Percentiles rank a stretch among this genome's conserved stretches.
These are phyloP conservation scores for Fragilaria radians DNA, from an alignment of 108 stramenopile species.

Conservation along the genomic window DNA sequence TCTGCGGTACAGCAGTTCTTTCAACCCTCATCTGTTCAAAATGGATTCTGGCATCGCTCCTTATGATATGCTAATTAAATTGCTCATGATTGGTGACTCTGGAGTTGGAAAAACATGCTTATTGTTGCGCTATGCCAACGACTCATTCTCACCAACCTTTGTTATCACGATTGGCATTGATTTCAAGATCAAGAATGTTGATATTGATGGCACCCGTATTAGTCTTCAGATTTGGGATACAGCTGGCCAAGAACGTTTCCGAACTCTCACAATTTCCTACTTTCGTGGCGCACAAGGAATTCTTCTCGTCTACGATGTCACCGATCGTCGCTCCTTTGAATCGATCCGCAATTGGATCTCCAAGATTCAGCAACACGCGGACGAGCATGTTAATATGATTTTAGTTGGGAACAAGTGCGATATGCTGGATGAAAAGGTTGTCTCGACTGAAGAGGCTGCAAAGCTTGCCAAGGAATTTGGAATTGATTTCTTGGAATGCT, in stretches of 20 bases:
- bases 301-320: slow-evolving; percentile 92
- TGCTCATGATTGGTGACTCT: slow-evolving; percentile 14
- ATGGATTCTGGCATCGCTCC: slow-evolving; percentile 54
- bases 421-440: slow-evolving; percentile 90
- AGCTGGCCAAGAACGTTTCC: slow-evolving; percentile 87
- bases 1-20: no score
- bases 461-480: slow-evolving; percentile 90
- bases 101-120: slow-evolving; percentile 22
- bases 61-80: slow-evolving; percentile 91
- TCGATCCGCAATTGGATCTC: background rate
- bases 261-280: slow-evolving; percentile 85
- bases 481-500: slow-evolving; percentile 95
- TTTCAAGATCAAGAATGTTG: slow-evolving; percentile 17
- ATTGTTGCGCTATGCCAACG: slow-evolving; percentile 10
- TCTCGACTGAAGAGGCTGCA: slow-evolving; percentile 90
- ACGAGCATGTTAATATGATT: slow-evolving; percentile 92
- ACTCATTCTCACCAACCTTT: slow-evolving; percentile 17
- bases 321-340: slow-evolving; percentile 86
- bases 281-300: slow-evolving; percentile 92
- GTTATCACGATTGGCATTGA: slow-evolving; percentile 24
- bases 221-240: slow-evolving; percentile 85
- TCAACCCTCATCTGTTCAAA: no score
- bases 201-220: slow-evolving; percentile 1
- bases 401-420: slow-evolving; percentile 99
- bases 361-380: slow-evolving; percentile 72